These are phyloP conservation scores for Pachysandra terminalis DNA, from an alignment of 164 flowering plant species.

Conservation along the genomic window DNA sequence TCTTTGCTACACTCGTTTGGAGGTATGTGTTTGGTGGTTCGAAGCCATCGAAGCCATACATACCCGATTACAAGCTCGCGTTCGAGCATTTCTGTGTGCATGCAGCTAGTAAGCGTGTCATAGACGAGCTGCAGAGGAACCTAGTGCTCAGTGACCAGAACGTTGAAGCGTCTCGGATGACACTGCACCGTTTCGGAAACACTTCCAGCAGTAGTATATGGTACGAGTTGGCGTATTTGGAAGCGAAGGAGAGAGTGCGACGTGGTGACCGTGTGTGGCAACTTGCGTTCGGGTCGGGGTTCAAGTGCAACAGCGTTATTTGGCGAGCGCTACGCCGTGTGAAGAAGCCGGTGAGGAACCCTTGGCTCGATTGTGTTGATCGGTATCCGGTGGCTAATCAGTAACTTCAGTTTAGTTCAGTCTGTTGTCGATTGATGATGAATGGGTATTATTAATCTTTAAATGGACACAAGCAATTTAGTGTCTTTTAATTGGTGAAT, in stretches of 20 bases:
- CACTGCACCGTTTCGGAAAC: conserved; percentile 89
- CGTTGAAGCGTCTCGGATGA: conserved; percentile 82
- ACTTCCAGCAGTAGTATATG: conserved; percentile 94
- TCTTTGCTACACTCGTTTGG: conserved; percentile 56
- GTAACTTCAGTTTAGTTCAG: too few relatives aligned
- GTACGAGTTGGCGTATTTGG: conserved; percentile 92
- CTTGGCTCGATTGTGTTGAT: conserved; percentile 72
- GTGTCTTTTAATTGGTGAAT: too few relatives aligned
- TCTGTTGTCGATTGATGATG: too few relatives aligned
- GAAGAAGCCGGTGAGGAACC: conserved; percentile 52
- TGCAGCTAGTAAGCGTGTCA: conserved; percentile 75
- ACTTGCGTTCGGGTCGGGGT: conserved; percentile 86
- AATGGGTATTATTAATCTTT: too few relatives aligned
- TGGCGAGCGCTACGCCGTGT: conserved; percentile 63
- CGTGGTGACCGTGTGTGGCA: conserved; percentile 93
- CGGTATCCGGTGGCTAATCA: conserved; percentile 42
- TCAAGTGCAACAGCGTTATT: conserved; percentile 90
- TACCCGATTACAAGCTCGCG: conserved; percentile 93
- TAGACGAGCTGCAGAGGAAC: conserved; percentile 83
- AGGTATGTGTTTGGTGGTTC: conserved; percentile 35
- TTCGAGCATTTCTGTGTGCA: conserved; percentile 95
- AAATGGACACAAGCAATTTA: too few relatives aligned
- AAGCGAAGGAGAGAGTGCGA: conserved; percentile 69
- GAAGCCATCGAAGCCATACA: conserved; percentile 55
- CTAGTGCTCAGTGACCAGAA: conserved; percentile 65